Percentiles rank a stretch among this genome's conserved stretches.
Evolutionary conservation across 1,284 basidiomycete species (phyloP).

Genomic region (Cutaneotrichosporon curvatum): DNA sequence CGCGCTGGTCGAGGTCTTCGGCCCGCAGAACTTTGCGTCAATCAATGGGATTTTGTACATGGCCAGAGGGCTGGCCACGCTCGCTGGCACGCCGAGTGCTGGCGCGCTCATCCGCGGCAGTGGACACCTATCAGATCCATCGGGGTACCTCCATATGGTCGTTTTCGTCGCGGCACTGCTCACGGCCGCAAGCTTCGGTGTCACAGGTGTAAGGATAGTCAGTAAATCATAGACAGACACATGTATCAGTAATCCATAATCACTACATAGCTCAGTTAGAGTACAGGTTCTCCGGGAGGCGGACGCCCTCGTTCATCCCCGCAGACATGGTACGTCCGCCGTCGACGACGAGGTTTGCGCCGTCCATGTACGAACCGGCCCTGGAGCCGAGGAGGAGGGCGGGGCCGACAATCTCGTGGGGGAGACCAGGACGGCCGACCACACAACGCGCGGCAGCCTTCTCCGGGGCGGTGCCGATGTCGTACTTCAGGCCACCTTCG

Average conservation of each 20-base stretch:
- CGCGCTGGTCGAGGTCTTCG: slow-evolving; percentile 29
- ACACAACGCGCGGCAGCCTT: slow-evolving; percentile 32
- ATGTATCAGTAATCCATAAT: no score
- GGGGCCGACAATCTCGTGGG: slow-evolving; percentile 43
- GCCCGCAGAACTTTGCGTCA: slow-evolving; percentile 29
- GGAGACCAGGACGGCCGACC: slow-evolving; percentile 35
- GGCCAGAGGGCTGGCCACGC: slow-evolving; percentile 23
- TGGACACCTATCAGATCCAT: neutral
- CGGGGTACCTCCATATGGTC: neutral
- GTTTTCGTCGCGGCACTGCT: neutral
- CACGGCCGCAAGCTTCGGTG: neutral
- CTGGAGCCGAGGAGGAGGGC: slow-evolving; percentile 33
- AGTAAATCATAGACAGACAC: neutral
- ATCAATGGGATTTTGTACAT: slow-evolving; percentile 32
- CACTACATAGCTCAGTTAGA: slow-evolving; percentile 8
- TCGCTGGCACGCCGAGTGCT: slow-evolving; percentile 28
- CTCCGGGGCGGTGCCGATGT: slow-evolving; percentile 16
- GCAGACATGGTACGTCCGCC: slow-evolving; percentile 40
- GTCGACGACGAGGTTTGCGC: slow-evolving; percentile 38
- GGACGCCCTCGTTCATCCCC: slow-evolving; percentile 30
- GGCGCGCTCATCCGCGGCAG: slow-evolving; percentile 5
- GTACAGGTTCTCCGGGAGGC: slow-evolving; percentile 26
- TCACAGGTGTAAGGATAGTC: neutral
- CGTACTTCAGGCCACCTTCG: slow-evolving; percentile 17
- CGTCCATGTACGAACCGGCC: slow-evolving; percentile 41